Base-by-base conservation (phyloP, 192 early-diverging fungal species). In the Coemansia sp. region DNA sequence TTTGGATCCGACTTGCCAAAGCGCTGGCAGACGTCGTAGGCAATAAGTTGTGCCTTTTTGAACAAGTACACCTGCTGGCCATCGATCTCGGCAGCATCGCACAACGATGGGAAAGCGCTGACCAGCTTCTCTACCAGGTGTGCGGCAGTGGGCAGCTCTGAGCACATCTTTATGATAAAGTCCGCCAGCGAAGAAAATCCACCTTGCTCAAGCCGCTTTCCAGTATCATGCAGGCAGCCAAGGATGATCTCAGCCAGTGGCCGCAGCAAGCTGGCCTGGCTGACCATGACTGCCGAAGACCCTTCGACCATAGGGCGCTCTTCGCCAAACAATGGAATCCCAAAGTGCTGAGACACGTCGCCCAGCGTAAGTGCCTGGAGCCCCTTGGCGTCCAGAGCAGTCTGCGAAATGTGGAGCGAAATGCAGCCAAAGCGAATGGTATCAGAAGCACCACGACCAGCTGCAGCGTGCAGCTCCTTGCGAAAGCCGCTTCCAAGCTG, bases 341-440 rank as follows among this genome's bases (percentile, higher is more conserved):
- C 87, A 70, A 93, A 95, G 38, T 87, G 72, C 23, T 79, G 62
- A 11, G 89, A 76, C 1, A 91, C 82, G 27, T 92, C 86, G 59
- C 79, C 83, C 25, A 88, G 70, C 2, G 76, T 83, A 24, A 92
- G 67, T 11, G 83, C 70, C 35, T 85, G 84, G n/a, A 91, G 64
- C 4, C 78, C 82, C 48, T 82, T 68, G 17, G 93, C 87, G 3
- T 76, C 81, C 47, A 90, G 52, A 1, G 72, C 59, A 0, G 83
- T 83, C 27, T 86, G 86, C 0, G 89, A 86, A 37, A 95, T 92
- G 62, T 94, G 90, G 62, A 93, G 77, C 48, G 89, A 87, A 84
- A 95, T 91, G 65, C 85, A 84, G 8, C 93, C 93, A 81, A 89
- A 94, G 37, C 84, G 77, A 25, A 94, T 88, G 2, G 87, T 90